phyloP scores from a whole-genome alignment of 2,329 filamentous ascomycete genomes.

The Pseudogymnoascus sp. region DNA sequence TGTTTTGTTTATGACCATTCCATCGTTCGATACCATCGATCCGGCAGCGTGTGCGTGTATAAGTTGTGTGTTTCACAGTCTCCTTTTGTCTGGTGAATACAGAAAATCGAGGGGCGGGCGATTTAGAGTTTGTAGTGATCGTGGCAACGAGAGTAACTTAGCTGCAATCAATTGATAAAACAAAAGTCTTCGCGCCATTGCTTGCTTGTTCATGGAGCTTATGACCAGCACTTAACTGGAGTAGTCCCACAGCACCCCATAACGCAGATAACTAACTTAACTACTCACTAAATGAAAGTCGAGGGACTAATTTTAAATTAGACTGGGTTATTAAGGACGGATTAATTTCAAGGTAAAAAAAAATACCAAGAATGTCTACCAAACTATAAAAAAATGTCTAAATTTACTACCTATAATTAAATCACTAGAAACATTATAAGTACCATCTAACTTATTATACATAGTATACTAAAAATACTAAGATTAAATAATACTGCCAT shows the following conservation, averaged over 20 bases:
- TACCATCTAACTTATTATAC: no score
- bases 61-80: conserved; percentile 6
- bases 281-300: neutral
- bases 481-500: no score
- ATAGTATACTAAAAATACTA: no score
- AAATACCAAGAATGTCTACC: neutral
- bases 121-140: conserved; percentile 3
- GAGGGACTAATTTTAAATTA: neutral
- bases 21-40: conserved; percentile 5
- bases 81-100: neutral
- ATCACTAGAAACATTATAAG: no score
- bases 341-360: no score
- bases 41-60: conserved; percentile 6
- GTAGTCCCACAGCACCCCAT: neutral
- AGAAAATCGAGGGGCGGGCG: neutral
- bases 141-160: neutral
- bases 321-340: neutral
- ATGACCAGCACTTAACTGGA: neutral
- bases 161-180: conserved; percentile 4
- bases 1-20: conserved; percentile 8
- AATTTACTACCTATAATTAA: neutral
- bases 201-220: neutral
- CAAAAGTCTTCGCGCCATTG: neutral
- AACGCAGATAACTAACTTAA: neutral
- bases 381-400: neutral